Base-by-base conservation (phyloP, 2,329 filamentous ascomycete genomes). In the Monosporascus ibericus region DNA sequence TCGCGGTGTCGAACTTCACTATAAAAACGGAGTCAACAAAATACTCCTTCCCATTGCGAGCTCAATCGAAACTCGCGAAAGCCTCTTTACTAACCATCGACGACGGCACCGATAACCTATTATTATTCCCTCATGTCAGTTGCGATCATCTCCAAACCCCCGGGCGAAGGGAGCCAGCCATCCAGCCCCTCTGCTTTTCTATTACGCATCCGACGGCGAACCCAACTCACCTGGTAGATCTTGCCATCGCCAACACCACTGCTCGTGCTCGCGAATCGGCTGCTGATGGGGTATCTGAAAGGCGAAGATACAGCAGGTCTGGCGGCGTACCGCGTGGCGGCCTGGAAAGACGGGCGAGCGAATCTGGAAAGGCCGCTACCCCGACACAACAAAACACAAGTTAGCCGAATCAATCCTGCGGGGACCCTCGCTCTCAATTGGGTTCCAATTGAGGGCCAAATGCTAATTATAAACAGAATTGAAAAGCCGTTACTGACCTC, bases 21-120 rank as follows among this genome's bases (percentile, higher is more conserved):
- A 73, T 66, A 68, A 61, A 61, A 62, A 62, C 53, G 59, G 51
- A 39, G 65, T 66, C 52, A 67, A 57, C 58, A 53, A 20, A 49
- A 44, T 22, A 30, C 44, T 34, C 51, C 14, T 27, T 44, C 47
- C 17, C 46, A 27, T 48, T 49, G n/a, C 39, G 39, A 53, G 50
- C 53, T 50, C 24, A 20, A 34, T 36, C 34, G 17, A 39, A 55
- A 38, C 44, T 55, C 55, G 50, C 55, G 52, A 56, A 56, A 67
- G 51, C 30, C 47, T 30, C 25, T 55, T 52, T 50, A 82, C 88
- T 80, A 81, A 95, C 90, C 91, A 80, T 97, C 94, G 69, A 97
- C 94, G 74, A 97, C 92, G 80, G 94, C 92, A 88, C 94, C 92
- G 79, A 96, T 96, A 76, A 96, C 92, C 80, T 91, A 78, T 72